phyloP scores from a whole-genome alignment of 306 rosid genomes.

The Myrica gale region DNA sequence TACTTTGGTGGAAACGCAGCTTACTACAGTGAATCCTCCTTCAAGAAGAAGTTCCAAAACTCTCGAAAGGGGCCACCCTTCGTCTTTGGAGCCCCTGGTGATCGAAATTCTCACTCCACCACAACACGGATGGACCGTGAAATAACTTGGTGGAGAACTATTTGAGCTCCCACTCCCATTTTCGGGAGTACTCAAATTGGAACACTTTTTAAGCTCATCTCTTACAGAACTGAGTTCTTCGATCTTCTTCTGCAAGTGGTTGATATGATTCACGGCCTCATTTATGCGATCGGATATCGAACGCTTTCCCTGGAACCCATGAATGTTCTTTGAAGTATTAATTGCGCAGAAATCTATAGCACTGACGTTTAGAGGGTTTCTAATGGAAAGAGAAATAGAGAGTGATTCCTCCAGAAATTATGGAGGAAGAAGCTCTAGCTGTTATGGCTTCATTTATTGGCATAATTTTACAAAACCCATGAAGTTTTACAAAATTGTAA shows the following conservation, averaged over 20 bases:
- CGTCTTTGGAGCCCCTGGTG: slow-evolving; percentile 26
- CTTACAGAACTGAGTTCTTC: slow-evolving; percentile 38
- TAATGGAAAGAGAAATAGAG: not conserved
- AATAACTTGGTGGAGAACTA: not conserved
- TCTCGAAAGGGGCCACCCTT: slow-evolving; percentile 32
- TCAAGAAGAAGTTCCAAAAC: slow-evolving; percentile 37
- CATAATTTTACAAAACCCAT: not conserved
- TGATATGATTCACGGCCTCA: slow-evolving; percentile 63
- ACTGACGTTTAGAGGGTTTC: too few species aligned
- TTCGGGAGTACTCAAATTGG: slow-evolving; percentile 5
- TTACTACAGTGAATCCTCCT: slow-evolving; percentile 46
- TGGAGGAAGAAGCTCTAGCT: not conserved
- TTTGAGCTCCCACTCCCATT: slow-evolving; percentile 4
- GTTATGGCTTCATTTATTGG: not conserved
- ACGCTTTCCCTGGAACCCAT: slow-evolving; percentile 69
- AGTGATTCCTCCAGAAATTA: not conserved
- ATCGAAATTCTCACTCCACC: slow-evolving; percentile 45
- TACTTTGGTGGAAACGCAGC: slow-evolving; percentile 40
- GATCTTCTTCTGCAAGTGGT: slow-evolving; percentile 43
- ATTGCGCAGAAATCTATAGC: not conserved
- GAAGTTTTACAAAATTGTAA: not conserved
- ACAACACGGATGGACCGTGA: slow-evolving; percentile 37
- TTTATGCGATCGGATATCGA: slow-evolving; percentile 57
- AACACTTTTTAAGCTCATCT: slow-evolving; percentile 42
- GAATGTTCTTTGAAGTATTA: slow-evolving; percentile 26